These are phyloP conservation scores for Cladosporium cucumerinum DNA, from an alignment of 2,329 filamentous ascomycete genomes.

Conservation along the genomic window DNA sequence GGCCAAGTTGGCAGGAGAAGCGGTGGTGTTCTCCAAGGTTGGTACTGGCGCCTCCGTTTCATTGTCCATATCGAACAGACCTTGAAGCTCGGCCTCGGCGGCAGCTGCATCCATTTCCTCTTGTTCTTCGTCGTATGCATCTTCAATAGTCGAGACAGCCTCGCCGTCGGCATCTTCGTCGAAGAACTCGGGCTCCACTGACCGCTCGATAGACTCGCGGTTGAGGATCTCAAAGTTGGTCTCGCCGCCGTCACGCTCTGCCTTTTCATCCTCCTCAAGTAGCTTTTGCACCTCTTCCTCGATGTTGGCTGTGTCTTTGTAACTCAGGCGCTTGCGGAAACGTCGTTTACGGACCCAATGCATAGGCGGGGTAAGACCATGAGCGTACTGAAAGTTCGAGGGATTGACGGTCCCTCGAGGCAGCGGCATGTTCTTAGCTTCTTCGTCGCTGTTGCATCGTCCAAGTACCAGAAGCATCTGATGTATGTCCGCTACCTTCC, in stretches of 20 bases:
- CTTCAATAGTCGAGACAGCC: conserved; percentile 29
- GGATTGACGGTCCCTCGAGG: conserved; percentile 66
- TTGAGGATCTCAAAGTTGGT: conserved; percentile 32
- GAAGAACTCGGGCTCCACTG: conserved; percentile 34
- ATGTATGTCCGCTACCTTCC: conserved; percentile 83
- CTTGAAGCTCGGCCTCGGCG: conserved; percentile 33
- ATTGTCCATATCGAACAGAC: conserved; percentile 39
- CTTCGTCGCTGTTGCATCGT: conserved; percentile 56
- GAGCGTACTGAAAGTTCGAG: conserved; percentile 69
- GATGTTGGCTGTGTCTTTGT: conserved; percentile 80
- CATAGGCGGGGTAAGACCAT: conserved; percentile 85
- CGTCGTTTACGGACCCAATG: conserved; percentile 77
- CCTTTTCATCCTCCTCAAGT: conserved; percentile 61
- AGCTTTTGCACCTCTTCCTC: conserved; percentile 75
- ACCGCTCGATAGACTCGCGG: conserved; percentile 45
- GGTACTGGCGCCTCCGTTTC: conserved; percentile 17
- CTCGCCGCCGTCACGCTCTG: conserved; percentile 53
- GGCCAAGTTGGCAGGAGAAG: conserved; percentile 28
- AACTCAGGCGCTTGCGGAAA: conserved; percentile 77
- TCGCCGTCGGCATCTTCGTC: conserved; percentile 33
- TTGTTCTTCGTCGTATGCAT: conserved; percentile 44
- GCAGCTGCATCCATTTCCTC: conserved; percentile 33
- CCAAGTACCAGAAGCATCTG: conserved; percentile 84
- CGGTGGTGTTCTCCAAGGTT: conserved; percentile 26
- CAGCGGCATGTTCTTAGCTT: conserved; percentile 54